phyloP scores from a whole-genome alignment of 2,329 filamentous ascomycete species.

The Ilyonectria robusta region DNA sequence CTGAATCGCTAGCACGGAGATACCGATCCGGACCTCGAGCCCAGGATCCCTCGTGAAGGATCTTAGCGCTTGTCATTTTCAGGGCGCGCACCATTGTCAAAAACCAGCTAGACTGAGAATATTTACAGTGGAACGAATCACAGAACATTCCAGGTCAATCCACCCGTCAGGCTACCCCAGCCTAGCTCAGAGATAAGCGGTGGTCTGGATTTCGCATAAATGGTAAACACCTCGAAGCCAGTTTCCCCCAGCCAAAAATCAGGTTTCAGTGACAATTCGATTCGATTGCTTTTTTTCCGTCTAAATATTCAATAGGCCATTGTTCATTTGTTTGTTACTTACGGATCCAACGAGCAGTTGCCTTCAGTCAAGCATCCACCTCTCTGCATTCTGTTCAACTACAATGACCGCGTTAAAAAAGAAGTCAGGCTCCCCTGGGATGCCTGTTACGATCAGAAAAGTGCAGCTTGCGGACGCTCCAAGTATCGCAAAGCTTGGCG shows the following conservation, averaged over 20 bases:
- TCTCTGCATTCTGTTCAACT: no score
- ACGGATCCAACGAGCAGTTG: no score
- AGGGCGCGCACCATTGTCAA: conserved; percentile 5
- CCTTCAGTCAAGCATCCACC: neutral
- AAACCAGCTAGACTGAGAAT: neutral
- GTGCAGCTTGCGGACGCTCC: conserved; percentile 23
- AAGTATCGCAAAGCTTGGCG: conserved; percentile 52
- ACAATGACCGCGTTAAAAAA: neutral
- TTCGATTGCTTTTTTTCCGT: no score
- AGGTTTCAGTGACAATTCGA: no score
- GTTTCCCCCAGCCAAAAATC: no score
- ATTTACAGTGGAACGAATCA: neutral
- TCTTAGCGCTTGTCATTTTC: neutral
- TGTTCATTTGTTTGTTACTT: no score
- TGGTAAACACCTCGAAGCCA: neutral
- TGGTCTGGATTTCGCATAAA: neutral
- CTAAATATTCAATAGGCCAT: no score
- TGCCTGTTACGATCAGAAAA: conserved; percentile 11
- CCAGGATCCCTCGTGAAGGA: neutral
- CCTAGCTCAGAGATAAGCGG: neutral
- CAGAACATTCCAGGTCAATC: neutral
- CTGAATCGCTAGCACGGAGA: no score
- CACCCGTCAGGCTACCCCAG: no score
- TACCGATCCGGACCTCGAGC: no score
- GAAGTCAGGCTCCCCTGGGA: neutral